Percentiles rank a stretch among this genome's conserved stretches.
Evolutionary conservation across 495 filamentous ascomycete genomes (phyloP).

Genomic region (Lentithecium fluviatile): DNA sequence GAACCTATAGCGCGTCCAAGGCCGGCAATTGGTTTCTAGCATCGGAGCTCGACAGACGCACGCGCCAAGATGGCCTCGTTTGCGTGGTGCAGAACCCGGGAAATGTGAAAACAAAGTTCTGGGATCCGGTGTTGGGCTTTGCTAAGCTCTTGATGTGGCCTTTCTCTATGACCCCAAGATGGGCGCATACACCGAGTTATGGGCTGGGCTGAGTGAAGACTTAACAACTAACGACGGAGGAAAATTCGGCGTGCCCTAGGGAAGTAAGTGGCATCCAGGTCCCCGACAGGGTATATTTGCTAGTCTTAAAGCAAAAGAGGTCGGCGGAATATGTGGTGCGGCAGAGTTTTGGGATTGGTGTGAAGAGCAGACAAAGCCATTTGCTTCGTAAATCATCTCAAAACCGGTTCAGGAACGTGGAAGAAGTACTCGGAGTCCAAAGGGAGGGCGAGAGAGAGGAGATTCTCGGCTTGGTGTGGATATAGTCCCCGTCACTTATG

Average conservation of each 20-base stretch:
- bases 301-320: slow-evolving; percentile 37
- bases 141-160: background rate
- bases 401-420: too few relatives aligned
- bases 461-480: too few relatives aligned
- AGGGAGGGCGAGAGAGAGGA: too few relatives aligned
- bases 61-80: slow-evolving; percentile 38
- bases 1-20: slow-evolving; percentile 14
- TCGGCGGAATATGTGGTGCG: slow-evolving; percentile 42
- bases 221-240: slow-evolving; percentile 42
- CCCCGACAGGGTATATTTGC: slow-evolving; percentile 38
- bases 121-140: slow-evolving; percentile 3
- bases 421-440: too few relatives aligned
- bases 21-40: slow-evolving; percentile 19
- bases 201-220: slow-evolving; percentile 46
- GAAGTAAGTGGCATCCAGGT: slow-evolving; percentile 30
- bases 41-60: slow-evolving; percentile 12
- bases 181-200: slow-evolving; percentile 49
- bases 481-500: too few relatives aligned
- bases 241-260: slow-evolving; percentile 46
- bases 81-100: slow-evolving; percentile 49
- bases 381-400: background rate
- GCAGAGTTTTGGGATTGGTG: slow-evolving; percentile 46
- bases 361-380: slow-evolving; percentile 36
- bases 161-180: slow-evolving; percentile 28
- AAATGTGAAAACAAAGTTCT: slow-evolving; percentile 21